Conservation (phyloP, 2,329 filamentous ascomycete genomes). For the Fusarium duplospermum region DNA sequence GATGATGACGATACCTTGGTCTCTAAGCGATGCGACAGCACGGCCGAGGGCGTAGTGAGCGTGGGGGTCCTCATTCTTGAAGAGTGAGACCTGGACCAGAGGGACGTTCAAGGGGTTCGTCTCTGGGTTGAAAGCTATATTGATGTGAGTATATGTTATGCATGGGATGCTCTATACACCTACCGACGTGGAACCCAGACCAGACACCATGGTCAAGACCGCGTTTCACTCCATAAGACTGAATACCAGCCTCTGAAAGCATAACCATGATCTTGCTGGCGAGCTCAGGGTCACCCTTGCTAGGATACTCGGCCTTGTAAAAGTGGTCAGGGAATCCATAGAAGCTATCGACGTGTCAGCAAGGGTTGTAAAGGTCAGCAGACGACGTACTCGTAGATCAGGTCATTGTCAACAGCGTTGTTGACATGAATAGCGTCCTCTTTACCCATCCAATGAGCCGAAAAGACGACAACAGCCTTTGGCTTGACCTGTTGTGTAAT, state of each 20-base stretch:
- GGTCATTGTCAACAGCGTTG: slow-evolving; percentile 69
- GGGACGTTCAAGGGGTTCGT: slow-evolving; percentile 73
- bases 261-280: slow-evolving; percentile 68
- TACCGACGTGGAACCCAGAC: slow-evolving; percentile 69
- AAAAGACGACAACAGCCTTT: slow-evolving; percentile 79
- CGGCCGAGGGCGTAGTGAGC: slow-evolving; percentile 76
- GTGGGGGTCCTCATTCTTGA: slow-evolving; percentile 71
- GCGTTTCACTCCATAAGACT: slow-evolving; percentile 68
- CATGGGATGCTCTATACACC: neutral
- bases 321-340: slow-evolving; percentile 78
- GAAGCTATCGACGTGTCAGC: slow-evolving; percentile 59
- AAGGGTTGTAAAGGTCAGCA: neutral
- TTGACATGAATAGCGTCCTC: slow-evolving; percentile 72
- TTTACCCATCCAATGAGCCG: slow-evolving; percentile 79
- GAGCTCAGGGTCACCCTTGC: slow-evolving; percentile 69
- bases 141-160: slow-evolving; percentile 11
- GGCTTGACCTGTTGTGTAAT: slow-evolving; percentile 78
- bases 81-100: slow-evolving; percentile 79
- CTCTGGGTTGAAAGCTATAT: slow-evolving; percentile 68
- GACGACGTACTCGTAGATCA: slow-evolving; percentile 73
- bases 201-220: slow-evolving; percentile 83
- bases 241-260: slow-evolving; percentile 68
- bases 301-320: slow-evolving; percentile 75
- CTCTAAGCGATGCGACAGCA: slow-evolving; percentile 73
- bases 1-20: slow-evolving; percentile 75